Percentiles rank a stretch among this genome's conserved stretches.
Evolutionary conservation across 2,329 filamentous ascomycete genomes (phyloP).

Genomic region (Ascochyta lentis): DNA sequence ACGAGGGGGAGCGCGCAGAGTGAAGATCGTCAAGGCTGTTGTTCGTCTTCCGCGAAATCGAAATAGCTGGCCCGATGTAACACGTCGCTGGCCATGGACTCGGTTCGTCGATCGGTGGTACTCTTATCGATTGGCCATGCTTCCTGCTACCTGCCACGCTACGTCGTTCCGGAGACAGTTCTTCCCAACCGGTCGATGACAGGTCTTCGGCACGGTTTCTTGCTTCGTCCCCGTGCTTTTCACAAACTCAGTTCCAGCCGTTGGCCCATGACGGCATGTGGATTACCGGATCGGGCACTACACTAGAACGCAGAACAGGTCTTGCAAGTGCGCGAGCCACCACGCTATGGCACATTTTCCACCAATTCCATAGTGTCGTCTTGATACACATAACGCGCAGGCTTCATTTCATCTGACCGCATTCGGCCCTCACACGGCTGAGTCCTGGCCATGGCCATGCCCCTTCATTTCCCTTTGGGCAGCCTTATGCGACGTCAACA

Average conservation of each 20-base stretch:
- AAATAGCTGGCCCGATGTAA: conserved; percentile 29
- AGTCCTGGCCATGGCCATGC: conserved; percentile 40
- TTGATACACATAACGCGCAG: conserved; percentile 45
- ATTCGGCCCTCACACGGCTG: conserved; percentile 40
- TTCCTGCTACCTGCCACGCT: conserved; percentile 32
- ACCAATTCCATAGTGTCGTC: conserved; percentile 43
- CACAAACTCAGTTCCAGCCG: conserved; percentile 2
- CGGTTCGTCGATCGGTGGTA: conserved; percentile 25
- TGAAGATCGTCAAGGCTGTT: conserved; percentile 23
- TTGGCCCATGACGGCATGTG: conserved; percentile 36
- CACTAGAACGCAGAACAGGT: conserved; percentile 29
- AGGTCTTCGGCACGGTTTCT: conserved; percentile 39
- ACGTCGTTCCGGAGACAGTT: conserved; percentile 44
- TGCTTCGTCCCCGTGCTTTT: conserved; percentile 30
- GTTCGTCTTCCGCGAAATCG: conserved; percentile 21
- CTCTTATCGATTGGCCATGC: conserved; percentile 50
- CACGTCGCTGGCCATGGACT: conserved; percentile 31
- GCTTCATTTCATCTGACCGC: conserved; percentile 42
- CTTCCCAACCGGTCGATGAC: conserved; percentile 42
- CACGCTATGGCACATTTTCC: conserved; percentile 20
- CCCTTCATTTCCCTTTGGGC: conserved; percentile 49
- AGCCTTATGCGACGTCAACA: conserved; percentile 36
- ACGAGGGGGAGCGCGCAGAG: conserved; percentile 27
- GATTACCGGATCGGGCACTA: conserved; percentile 39
- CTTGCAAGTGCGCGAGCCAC: conserved; percentile 21